Conservation (phyloP, 169 alveolate species). For the Plasmodium gaboni region DNA sequence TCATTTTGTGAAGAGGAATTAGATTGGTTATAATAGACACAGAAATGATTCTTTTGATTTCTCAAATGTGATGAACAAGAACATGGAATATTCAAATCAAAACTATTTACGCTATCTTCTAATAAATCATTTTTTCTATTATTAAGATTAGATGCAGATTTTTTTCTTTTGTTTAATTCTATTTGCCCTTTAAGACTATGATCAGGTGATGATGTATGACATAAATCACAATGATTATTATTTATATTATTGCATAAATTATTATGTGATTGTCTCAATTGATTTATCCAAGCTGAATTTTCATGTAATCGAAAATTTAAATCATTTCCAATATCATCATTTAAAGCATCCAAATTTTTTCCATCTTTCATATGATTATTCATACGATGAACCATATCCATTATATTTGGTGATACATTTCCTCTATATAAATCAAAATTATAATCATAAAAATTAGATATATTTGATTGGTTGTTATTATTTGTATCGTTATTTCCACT, state of each 20-base stretch:
- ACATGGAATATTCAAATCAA: constrained; percentile 28
- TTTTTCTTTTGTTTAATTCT: constrained; percentile 34
- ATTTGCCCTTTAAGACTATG: constrained; percentile 18
- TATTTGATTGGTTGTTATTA: constrained; percentile 16
- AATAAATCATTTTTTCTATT: constrained; percentile 19
- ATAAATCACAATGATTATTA: constrained; percentile 41
- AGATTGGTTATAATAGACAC: constrained; percentile 17
- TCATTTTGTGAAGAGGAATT: constrained; percentile 34
- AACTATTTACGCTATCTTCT: constrained; percentile 11
- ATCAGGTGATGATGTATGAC: constrained; percentile 31
- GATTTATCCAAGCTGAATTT: constrained; percentile 60
- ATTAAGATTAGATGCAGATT: neutral
- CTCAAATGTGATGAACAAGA: constrained; percentile 35
- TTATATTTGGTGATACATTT: constrained; percentile 43
- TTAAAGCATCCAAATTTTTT: constrained; percentile 14
- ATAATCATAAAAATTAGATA: constrained; percentile 55
- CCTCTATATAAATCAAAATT: constrained; percentile 71
- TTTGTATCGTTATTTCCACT: neutral
- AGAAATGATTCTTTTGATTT: constrained; percentile 56
- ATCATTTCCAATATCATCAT: constrained; percentile 36
- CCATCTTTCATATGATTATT: constrained; percentile 54
- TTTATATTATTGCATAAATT: constrained; percentile 35
- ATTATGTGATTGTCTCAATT: constrained; percentile 48
- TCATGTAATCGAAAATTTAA: constrained; percentile 39
- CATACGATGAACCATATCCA: constrained; percentile 51